Conservation (phyloP, 1,284 basidiomycete species). For the Tilletiopsis washingtonensis region DNA sequence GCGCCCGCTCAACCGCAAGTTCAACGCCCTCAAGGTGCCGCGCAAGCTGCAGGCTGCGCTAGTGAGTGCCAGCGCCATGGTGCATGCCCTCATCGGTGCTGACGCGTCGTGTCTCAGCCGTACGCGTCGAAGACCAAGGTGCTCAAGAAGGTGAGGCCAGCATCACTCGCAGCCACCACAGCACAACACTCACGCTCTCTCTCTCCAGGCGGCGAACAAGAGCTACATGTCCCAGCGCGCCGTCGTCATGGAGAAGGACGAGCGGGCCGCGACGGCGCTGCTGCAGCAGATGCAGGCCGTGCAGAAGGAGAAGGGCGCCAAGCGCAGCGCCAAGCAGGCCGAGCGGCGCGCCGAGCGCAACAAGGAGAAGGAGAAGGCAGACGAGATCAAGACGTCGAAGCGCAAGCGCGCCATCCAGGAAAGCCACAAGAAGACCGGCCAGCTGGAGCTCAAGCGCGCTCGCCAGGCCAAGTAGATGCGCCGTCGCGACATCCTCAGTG, state of each 20-base stretch:
- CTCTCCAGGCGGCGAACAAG: constrained; percentile 61
- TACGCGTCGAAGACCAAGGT: constrained; percentile 89
- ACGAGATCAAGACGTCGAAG: constrained; percentile 14
- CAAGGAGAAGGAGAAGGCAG: constrained; percentile 22
- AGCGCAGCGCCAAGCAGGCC: constrained; percentile 53
- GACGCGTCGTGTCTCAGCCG: no score
- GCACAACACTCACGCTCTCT: no score
- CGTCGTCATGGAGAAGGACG: constrained; percentile 87
- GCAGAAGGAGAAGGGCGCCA: constrained; percentile 78
- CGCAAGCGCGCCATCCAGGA: constrained; percentile 5
- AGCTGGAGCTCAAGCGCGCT: no score
- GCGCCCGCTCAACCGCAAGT: constrained; percentile 62
- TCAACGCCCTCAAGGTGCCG: constrained; percentile 83
- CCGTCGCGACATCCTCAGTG: no score
- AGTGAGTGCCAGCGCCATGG: constrained; percentile 82
- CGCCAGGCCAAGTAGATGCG: no score
- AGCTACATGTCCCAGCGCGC: constrained; percentile 57
- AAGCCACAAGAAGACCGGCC: no score
- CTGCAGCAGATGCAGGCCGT: constrained; percentile 91
- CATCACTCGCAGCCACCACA: no score
- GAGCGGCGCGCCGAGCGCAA: constrained; percentile 15
- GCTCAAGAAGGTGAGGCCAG: constrained; percentile 65
- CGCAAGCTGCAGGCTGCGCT: constrained; percentile 79
- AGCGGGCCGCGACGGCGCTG: constrained; percentile 83
- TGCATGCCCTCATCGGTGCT: no score